A percentile compares a stretch with the other conserved stretches of the same genome.
These are phyloP conservation scores for Ramaria sp. DNA, from an alignment of 768 basidiomycete species.

Conservation along the genomic window DNA sequence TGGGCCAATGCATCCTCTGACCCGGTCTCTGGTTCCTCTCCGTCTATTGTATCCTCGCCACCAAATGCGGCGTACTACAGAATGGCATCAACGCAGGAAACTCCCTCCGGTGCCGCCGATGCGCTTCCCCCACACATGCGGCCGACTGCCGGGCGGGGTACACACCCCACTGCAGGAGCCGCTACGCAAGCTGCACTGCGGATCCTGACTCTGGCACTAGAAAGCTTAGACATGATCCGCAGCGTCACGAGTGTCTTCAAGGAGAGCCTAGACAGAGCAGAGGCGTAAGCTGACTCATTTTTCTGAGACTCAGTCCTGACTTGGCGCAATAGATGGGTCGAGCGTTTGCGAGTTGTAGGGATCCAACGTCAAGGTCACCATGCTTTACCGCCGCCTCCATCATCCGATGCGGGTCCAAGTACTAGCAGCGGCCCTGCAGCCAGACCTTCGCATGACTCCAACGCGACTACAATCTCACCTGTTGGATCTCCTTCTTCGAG, in stretches of 20 bases:
- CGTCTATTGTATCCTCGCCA: constrained; percentile 1
- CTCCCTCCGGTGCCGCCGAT: background rate
- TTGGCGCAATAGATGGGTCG: constrained; percentile 56
- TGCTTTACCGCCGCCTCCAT: background rate
- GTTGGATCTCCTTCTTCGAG: background rate
- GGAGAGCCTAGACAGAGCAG: constrained; percentile 80
- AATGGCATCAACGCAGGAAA: background rate
- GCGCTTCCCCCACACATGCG: background rate
- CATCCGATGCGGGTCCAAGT: constrained; percentile 2
- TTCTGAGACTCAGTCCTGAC: constrained; percentile 7
- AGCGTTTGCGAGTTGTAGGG: constrained; percentile 67
- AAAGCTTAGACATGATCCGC: constrained; percentile 88
- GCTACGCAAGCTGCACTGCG: constrained; percentile 70
- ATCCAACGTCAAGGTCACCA: constrained; percentile 41
- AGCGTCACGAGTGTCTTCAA: constrained; percentile 82
- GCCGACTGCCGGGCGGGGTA: constrained; percentile 8
- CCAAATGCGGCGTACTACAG: background rate
- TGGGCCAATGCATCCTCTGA: constrained; percentile 46
- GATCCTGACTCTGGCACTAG: constrained; percentile 75
- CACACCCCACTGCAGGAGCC: constrained; percentile 34
- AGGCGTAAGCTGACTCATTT: constrained; percentile 44
- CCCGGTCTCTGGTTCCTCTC: constrained; percentile 4
- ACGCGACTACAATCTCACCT: background rate
- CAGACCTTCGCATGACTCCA: background rate
- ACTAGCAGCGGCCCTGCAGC: background rate